Evolutionary conservation across 176 grass and related monocot species (phyloP).

Genomic region (Hyparrhenia diplandra): DNA sequence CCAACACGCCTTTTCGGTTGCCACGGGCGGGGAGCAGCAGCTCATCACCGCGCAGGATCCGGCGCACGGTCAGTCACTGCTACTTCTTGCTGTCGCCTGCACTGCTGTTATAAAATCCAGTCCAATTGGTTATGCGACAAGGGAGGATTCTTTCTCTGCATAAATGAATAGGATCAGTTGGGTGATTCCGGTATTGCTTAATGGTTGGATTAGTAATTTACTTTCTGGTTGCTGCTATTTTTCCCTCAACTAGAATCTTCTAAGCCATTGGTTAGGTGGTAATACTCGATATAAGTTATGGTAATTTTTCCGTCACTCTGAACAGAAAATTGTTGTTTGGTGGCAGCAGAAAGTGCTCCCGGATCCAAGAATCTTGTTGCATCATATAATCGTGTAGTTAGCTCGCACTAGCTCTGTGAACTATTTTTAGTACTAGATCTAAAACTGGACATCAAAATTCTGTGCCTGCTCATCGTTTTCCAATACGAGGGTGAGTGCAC

Average conservation of each 20-base stretch:
- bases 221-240: neutral
- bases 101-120: neutral
- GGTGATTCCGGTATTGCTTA: neutral
- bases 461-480: neutral
- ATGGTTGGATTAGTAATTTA: neutral
- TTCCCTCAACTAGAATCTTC: neutral
- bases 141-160: neutral
- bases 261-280: neutral
- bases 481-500: neutral
- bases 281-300: neutral
- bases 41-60: constrained; percentile 35
- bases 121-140: neutral
- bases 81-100: neutral
- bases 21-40: constrained; percentile 37
- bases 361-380: neutral
- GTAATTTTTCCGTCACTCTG: neutral
- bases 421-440: neutral
- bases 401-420: neutral
- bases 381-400: neutral
- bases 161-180: neutral
- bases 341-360: neutral
- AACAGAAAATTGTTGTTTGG: neutral
- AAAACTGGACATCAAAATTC: neutral
- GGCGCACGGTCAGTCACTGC: constrained; percentile 33
- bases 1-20: constrained; percentile 16